These are phyloP conservation scores for Salix caprea DNA, from an alignment of 345 rosid genomes.

Conservation along the genomic window DNA sequence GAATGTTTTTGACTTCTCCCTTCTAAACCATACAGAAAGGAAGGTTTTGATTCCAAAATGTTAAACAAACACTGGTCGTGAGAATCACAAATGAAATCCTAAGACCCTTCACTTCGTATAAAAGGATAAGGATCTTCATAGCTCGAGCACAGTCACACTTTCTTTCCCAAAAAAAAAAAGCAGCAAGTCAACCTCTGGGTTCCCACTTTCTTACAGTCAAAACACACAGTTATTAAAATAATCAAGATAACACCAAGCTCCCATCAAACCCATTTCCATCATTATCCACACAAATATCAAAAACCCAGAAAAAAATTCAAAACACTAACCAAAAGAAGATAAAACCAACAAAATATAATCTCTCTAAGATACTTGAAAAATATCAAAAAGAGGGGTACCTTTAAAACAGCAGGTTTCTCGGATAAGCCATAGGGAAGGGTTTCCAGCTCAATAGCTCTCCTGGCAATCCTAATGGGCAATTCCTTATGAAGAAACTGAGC, in stretches of 20 bases:
- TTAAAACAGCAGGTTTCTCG: constrained; percentile 66
- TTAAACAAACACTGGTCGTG: neutral
- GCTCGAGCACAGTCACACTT: too few relatives aligned
- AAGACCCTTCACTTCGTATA: neutral
- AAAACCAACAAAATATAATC: neutral
- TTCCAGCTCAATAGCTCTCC: constrained; percentile 81
- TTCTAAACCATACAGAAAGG: neutral
- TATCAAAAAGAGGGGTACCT: constrained; percentile 34
- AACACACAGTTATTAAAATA: too few relatives aligned
- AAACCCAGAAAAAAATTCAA: neutral
- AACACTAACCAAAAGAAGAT: neutral
- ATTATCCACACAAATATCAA: neutral
- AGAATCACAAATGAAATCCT: neutral
- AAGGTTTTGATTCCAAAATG: neutral
- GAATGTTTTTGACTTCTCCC: neutral
- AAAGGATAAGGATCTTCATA: too few relatives aligned
- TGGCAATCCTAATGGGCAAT: constrained; percentile 72
- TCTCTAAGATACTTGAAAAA: neutral
- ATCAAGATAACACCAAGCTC: neutral
- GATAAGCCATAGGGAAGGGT: constrained; percentile 80
- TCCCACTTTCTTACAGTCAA: too few relatives aligned
- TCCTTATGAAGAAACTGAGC: constrained; percentile 93
- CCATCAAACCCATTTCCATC: neutral
- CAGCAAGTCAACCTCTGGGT: too few relatives aligned
- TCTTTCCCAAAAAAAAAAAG: too few relatives aligned